Percentiles rank a stretch among this genome's conserved stretches.
Conservation (phyloP, 345 rosid species). For the Melaleuca alternifolia region DNA sequence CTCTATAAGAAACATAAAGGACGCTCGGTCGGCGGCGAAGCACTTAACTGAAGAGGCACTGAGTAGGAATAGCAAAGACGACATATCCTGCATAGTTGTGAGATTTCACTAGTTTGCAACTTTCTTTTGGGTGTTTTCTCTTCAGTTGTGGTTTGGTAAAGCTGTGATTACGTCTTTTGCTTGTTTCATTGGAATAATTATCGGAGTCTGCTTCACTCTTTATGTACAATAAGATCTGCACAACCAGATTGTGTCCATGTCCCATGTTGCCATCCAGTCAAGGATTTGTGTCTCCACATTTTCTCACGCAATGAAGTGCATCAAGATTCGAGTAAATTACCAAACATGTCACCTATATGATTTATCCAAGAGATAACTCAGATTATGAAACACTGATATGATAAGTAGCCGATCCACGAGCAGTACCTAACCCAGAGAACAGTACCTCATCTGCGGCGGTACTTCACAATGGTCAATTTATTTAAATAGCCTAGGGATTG, state of each 20-base stretch:
- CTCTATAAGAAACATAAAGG: slow-evolving; percentile 49
- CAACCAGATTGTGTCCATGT: neutral
- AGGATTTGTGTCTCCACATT: neutral
- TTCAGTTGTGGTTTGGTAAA: neutral
- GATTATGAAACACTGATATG: neutral
- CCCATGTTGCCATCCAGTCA: neutral
- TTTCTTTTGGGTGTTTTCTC: neutral
- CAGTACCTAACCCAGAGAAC: neutral
- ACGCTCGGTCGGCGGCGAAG: slow-evolving; percentile 82
- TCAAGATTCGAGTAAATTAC: neutral
- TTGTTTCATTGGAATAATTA: neutral
- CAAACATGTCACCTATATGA: neutral
- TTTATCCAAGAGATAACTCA: neutral
- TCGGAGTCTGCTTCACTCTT: neutral
- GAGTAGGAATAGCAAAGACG: slow-evolving; percentile 64
- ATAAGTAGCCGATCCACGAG: neutral
- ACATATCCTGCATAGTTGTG: slow-evolving; percentile 77
- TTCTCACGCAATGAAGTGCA: neutral
- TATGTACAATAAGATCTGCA: neutral
- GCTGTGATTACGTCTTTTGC: neutral
- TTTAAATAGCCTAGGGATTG: neutral
- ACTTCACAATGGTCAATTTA: neutral
- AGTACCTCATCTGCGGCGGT: neutral
- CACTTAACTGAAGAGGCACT: slow-evolving; percentile 76
- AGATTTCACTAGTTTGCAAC: slow-evolving; percentile 26